Conservation (phyloP, 352 stramenopile species). For the Globisporangium megalacanthum region DNA sequence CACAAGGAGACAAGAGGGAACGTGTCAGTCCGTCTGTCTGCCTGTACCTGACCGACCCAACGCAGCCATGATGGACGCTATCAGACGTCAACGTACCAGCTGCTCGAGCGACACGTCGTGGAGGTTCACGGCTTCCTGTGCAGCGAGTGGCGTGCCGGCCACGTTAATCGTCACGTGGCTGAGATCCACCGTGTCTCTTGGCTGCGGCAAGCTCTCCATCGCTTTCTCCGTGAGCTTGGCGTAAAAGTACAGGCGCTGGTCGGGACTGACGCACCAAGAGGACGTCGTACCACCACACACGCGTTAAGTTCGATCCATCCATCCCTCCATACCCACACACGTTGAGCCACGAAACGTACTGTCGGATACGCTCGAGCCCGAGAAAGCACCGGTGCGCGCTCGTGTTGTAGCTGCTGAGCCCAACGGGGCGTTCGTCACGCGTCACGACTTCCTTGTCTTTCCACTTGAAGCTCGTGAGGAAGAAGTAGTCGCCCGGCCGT, state of each 20-base stretch:
- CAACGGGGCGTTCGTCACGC: conserved; percentile 68
- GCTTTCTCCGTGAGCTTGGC: conserved; percentile 77
- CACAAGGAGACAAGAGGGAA: not conserved
- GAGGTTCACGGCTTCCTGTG: conserved; percentile 13
- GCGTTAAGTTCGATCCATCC: not conserved
- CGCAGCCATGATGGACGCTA: too few species aligned
- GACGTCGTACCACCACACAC: conserved; percentile 3
- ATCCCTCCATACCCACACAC: not conserved
- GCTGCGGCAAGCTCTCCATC: conserved; percentile 52
- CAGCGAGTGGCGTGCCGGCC: conserved; percentile 28
- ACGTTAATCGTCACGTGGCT: conserved; percentile 66
- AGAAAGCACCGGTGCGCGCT: conserved; percentile 80
- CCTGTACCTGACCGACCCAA: not conserved
- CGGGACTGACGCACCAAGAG: conserved; percentile 22
- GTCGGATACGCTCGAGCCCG: conserved; percentile 76
- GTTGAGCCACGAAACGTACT: conserved; percentile 20
- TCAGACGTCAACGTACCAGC: not conserved
- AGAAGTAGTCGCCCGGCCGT: conserved; percentile 79
- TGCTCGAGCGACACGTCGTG: conserved; percentile 11
- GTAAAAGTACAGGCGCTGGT: conserved; percentile 75
- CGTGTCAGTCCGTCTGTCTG: not conserved
- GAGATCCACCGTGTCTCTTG: conserved; percentile 49
- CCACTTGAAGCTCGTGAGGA: conserved; percentile 82
- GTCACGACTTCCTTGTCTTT: conserved; percentile 85
- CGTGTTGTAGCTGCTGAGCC: conserved; percentile 80